These are phyloP conservation scores for Kodamaea alishanica DNA, from an alignment of 1,139 yeast species.

Conservation along the genomic window DNA sequence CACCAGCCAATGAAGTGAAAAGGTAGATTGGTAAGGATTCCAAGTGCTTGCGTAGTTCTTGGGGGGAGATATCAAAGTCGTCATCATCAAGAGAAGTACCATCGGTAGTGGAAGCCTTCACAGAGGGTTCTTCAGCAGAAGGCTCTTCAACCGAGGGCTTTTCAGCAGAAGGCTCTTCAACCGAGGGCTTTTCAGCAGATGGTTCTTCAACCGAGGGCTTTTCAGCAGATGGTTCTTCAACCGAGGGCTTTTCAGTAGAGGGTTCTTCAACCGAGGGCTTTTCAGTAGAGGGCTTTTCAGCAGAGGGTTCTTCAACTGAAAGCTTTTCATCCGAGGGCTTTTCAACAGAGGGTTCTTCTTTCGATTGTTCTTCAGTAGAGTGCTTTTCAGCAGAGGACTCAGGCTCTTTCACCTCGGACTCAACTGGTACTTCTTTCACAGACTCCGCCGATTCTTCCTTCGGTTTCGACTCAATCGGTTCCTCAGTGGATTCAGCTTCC, in stretches of 20 bases:
- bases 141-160: constrained; percentile 2
- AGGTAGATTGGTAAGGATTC: constrained; percentile 63
- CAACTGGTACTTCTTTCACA: too few relatives aligned
- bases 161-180: constrained; percentile 4
- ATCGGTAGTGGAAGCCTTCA: constrained; percentile 1
- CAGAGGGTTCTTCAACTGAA: too few relatives aligned
- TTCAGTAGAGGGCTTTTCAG: constrained; percentile 2
- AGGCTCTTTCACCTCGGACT: neutral
- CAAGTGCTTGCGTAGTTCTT: constrained; percentile 44
- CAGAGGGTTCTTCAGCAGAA: constrained; percentile 5
- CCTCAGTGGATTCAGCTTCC: too few relatives aligned
- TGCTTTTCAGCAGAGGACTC: constrained; percentile 1
- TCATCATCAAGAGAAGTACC: constrained; percentile 15
- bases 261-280: constrained; percentile 1
- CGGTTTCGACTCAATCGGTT: too few relatives aligned
- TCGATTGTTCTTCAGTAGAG: neutral
- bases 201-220: constrained; percentile 2
- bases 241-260: neutral
- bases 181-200: neutral
- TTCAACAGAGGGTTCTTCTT: neutral
- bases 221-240: neutral
- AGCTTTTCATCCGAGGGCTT: constrained; percentile 2
- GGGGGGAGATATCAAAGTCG: constrained; percentile 40
- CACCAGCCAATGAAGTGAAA: constrained; percentile 87
- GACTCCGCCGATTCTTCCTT: too few relatives aligned